Percentiles rank a stretch among this genome's conserved stretches.
phyloP scores from a whole-genome alignment of 805 yeast species.

The Sugiyamaella boreocaroliniensis region DNA sequence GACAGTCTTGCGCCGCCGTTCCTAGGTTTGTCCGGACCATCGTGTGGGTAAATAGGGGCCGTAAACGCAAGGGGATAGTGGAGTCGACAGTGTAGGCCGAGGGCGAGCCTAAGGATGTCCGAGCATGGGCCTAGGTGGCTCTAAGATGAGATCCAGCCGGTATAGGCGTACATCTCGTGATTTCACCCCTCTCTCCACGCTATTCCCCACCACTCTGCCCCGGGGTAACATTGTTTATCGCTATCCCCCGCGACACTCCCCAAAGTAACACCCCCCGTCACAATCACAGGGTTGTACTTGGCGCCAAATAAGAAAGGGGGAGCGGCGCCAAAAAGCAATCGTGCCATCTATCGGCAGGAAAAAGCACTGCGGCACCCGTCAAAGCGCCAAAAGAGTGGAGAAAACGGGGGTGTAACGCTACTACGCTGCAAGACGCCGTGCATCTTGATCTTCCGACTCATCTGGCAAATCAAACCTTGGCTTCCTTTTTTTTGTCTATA shows the following conservation, averaged over 20 bases:
- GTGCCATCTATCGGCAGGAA: not conserved
- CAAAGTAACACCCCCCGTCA: not conserved
- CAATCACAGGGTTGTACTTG: not conserved
- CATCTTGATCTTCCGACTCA: not conserved
- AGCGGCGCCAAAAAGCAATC: not conserved
- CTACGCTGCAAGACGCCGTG: not conserved
- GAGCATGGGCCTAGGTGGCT: too few relatives aligned
- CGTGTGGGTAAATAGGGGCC: too few relatives aligned
- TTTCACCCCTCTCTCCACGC: too few relatives aligned
- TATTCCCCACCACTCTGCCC: not conserved
- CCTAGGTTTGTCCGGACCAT: too few relatives aligned
- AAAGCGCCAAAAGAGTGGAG: not conserved
- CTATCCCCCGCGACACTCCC: not conserved
- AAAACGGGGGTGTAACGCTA: not conserved
- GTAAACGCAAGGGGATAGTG: too few relatives aligned
- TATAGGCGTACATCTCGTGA: too few relatives aligned
- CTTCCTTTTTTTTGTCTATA: not conserved
- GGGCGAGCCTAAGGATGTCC: too few relatives aligned
- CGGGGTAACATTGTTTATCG: not conserved
- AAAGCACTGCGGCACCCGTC: not conserved
- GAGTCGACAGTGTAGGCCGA: too few relatives aligned
- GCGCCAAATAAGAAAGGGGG: not conserved
- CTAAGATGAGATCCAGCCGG: too few relatives aligned
- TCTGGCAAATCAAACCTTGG: not conserved
- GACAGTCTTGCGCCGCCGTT: too few relatives aligned